Percentiles rank a stretch among this genome's conserved stretches.
These are phyloP conservation scores for Russula griseocarnosa DNA, from an alignment of 768 basidiomycete genomes.

Conservation along the genomic window DNA sequence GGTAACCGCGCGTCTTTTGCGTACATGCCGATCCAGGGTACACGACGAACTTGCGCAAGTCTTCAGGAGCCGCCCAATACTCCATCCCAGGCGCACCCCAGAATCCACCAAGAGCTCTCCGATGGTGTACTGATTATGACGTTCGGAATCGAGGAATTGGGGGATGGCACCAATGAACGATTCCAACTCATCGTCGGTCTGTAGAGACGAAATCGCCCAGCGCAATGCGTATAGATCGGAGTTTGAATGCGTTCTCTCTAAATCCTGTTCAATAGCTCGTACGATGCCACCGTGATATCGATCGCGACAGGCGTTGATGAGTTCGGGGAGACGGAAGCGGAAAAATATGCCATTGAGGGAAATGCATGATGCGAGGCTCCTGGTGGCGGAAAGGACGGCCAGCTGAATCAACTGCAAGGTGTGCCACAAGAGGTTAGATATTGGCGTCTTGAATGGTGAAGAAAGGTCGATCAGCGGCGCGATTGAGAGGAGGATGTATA, in stretches of 20 bases:
- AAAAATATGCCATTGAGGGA: neutral
- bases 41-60: slow-evolving; percentile 10
- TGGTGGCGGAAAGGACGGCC: too few species aligned
- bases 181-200: neutral
- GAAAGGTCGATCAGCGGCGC: slow-evolving; percentile 10
- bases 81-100: slow-evolving; percentile 22
- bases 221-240: slow-evolving; percentile 9
- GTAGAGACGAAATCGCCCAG: slow-evolving; percentile 11
- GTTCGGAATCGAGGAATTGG: too few species aligned
- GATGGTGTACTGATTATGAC: slow-evolving; percentile 15
- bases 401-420: neutral
- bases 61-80: slow-evolving; percentile 21
- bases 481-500: slow-evolving; percentile 20
- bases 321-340: neutral
- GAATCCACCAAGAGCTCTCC: slow-evolving; percentile 17
- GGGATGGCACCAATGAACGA: too few species aligned
- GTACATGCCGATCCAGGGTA: neutral
- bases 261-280: slow-evolving; percentile 14
- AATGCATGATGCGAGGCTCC: neutral
- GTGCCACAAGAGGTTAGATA: slow-evolving; percentile 20
- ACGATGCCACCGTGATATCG: slow-evolving; percentile 14
- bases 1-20: slow-evolving; percentile 8
- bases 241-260: slow-evolving; percentile 3
- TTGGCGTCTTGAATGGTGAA: slow-evolving; percentile 26
- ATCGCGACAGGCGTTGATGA: slow-evolving; percentile 8